phyloP scores from a whole-genome alignment of 108 stramenopile species.

The Skeletonema potamos region DNA sequence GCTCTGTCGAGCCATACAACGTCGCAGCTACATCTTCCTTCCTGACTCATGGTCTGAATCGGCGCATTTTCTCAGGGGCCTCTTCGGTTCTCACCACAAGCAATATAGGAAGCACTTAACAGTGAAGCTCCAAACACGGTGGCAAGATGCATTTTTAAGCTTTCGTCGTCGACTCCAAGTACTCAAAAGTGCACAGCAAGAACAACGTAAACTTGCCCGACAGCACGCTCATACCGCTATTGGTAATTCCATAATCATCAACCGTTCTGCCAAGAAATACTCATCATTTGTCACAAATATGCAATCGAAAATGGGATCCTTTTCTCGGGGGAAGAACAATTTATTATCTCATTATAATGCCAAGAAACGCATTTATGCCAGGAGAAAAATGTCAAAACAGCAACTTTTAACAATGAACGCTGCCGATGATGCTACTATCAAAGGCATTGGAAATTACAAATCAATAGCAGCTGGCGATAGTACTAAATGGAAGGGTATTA shows the following conservation, averaged over 20 bases:
- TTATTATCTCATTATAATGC: slow-evolving; percentile 41
- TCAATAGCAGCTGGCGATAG: not conserved
- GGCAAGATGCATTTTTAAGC: slow-evolving; percentile 28
- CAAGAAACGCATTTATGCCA: slow-evolving; percentile 35
- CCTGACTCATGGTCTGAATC: slow-evolving; percentile 32
- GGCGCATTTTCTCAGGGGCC: slow-evolving; percentile 26
- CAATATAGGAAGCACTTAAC: slow-evolving; percentile 17
- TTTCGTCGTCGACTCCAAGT: slow-evolving; percentile 7
- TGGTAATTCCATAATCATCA: not conserved
- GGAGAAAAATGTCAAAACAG: slow-evolving; percentile 8
- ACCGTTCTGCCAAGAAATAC: slow-evolving; percentile 3
- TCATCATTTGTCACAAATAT: slow-evolving; percentile 21
- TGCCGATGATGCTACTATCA: not conserved
- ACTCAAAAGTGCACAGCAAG: not conserved
- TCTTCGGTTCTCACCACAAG: not conserved
- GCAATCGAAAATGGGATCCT: slow-evolving; percentile 3
- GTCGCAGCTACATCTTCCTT: slow-evolving; percentile 42
- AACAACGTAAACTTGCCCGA: slow-evolving; percentile 6
- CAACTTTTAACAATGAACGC: not conserved
- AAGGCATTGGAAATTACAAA: not conserved
- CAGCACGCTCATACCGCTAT: slow-evolving; percentile 5
- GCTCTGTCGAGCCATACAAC: not conserved
- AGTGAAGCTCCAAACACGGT: slow-evolving; percentile 37
- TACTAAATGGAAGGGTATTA: slow-evolving; percentile 38
- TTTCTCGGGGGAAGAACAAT: slow-evolving; percentile 21